Percentiles rank a stretch among this genome's conserved stretches.
These are phyloP conservation scores for Pyrrhoderma lamaoense DNA, from an alignment of 1,284 basidiomycete genomes.

Conservation along the genomic window DNA sequence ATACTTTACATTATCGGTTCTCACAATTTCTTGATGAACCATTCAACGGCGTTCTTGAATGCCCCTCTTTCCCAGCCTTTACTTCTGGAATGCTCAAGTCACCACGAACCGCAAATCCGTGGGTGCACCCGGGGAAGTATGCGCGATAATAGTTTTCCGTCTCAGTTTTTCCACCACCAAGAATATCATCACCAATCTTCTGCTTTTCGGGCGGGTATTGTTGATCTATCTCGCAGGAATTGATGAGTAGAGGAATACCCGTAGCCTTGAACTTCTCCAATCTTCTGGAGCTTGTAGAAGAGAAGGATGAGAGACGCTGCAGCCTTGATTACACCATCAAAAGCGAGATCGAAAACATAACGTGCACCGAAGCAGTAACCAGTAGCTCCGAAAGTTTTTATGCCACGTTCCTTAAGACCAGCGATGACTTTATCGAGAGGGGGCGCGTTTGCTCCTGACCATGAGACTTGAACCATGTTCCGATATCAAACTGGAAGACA, in stretches of 20 bases:
- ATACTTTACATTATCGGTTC: not conserved
- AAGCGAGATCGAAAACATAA: slow-evolving; percentile 60
- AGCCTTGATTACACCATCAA: slow-evolving; percentile 55
- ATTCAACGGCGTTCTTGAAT: slow-evolving; percentile 33
- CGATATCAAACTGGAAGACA: slow-evolving; percentile 37
- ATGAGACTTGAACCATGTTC: slow-evolving; percentile 46
- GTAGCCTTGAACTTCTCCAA: slow-evolving; percentile 48
- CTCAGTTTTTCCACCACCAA: slow-evolving; percentile 45
- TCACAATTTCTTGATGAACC: slow-evolving; percentile 29
- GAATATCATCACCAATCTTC: slow-evolving; percentile 44
- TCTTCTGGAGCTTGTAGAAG: slow-evolving; percentile 55
- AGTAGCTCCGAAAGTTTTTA: slow-evolving; percentile 50
- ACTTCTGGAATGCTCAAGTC: slow-evolving; percentile 32
- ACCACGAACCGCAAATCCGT: slow-evolving; percentile 48
- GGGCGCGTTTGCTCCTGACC: slow-evolving; percentile 40
- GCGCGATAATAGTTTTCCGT: slow-evolving; percentile 49
- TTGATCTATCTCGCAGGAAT: slow-evolving; percentile 49
- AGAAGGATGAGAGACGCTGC: slow-evolving; percentile 61
- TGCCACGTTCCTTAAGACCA: slow-evolving; percentile 49
- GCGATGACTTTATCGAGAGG: slow-evolving; percentile 49
- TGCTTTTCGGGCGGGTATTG: slow-evolving; percentile 44
- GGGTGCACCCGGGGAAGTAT: slow-evolving; percentile 47
- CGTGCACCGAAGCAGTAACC: slow-evolving; percentile 70
- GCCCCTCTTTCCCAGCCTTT: slow-evolving; percentile 35
- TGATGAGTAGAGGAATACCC: slow-evolving; percentile 54